Percentiles rank a stretch among this genome's conserved stretches.
Conservation (phyloP, 768 basidiomycete species). For the Pisolithus tinctorius region DNA sequence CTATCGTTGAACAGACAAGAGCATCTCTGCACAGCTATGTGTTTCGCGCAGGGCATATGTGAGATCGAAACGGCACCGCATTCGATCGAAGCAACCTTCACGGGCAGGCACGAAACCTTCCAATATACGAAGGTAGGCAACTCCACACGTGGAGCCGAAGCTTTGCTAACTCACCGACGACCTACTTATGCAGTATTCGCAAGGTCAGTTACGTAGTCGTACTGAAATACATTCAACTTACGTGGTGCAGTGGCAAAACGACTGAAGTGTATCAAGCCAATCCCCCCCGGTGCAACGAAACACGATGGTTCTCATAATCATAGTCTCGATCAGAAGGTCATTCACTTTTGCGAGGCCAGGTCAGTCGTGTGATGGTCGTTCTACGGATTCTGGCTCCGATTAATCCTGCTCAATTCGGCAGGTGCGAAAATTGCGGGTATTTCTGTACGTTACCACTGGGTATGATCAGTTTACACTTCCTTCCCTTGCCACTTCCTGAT, state of each 20-base stretch:
- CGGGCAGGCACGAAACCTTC: conserved; percentile 47
- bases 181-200: neutral
- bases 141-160: neutral
- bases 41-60: conserved; percentile 40
- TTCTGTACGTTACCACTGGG: conserved; percentile 47
- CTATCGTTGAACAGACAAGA: conserved; percentile 30
- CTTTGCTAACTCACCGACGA: neutral
- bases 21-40: conserved; percentile 37
- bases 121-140: conserved; percentile 47
- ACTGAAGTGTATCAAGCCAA: conserved; percentile 36
- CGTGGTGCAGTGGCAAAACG: conserved; percentile 35
- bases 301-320: conserved; percentile 43
- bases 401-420: conserved; percentile 7
- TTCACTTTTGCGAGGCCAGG: conserved; percentile 47
- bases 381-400: neutral
- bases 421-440: conserved; percentile 47
- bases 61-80: conserved; percentile 48
- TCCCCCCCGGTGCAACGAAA: conserved; percentile 31
- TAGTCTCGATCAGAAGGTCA: conserved; percentile 30
- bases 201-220: neutral
- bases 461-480: conserved; percentile 11
- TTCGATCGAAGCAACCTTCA: conserved; percentile 50
- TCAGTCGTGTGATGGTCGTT: conserved; percentile 10
- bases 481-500: neutral
- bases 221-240: neutral